Percentiles rank a stretch among this genome's conserved stretches.
phyloP scores from a whole-genome alignment of 2,329 filamentous ascomycete genomes.

The Pestalotiopsis sp. region DNA sequence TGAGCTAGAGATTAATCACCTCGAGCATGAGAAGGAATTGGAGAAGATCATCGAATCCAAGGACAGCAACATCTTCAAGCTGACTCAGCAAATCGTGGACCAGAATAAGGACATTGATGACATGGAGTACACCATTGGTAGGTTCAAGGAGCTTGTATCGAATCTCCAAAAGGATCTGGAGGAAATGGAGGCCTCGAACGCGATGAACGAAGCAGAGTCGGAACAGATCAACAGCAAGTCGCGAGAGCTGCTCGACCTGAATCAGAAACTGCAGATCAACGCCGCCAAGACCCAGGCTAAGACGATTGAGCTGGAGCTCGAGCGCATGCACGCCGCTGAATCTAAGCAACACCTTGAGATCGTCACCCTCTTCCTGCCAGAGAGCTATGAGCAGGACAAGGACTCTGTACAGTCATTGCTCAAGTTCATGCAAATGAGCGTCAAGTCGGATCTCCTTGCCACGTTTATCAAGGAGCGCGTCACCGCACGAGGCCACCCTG shows the following conservation, averaged over 20 bases:
- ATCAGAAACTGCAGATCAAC: constrained; percentile 89
- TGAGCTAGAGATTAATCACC: constrained; percentile 90
- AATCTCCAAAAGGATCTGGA: constrained; percentile 85
- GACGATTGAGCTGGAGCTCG: constrained; percentile 88
- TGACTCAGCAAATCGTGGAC: constrained; percentile 70
- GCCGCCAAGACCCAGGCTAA: constrained; percentile 92
- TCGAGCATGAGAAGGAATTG: constrained; percentile 91
- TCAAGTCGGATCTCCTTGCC: constrained; percentile 82
- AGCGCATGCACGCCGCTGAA: constrained; percentile 85
- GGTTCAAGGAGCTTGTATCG: constrained; percentile 87
- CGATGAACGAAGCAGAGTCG: constrained; percentile 89
- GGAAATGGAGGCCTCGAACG: constrained; percentile 89
- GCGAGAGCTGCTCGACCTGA: constrained; percentile 94
- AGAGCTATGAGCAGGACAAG: constrained; percentile 77
- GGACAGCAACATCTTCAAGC: constrained; percentile 82
- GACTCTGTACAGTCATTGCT: constrained; percentile 89
- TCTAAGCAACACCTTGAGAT: constrained; percentile 87
- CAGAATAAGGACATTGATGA: constrained; percentile 84
- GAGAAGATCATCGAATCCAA: constrained; percentile 92
- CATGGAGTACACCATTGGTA: constrained; percentile 84
- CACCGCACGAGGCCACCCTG: constrained; percentile 65
- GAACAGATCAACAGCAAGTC: constrained; percentile 88
- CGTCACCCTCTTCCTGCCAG: constrained; percentile 85
- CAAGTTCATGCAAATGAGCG: constrained; percentile 82
- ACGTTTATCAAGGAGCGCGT: constrained; percentile 79